Conservation (phyloP, 225 moss, liverwort and hornwort genomes). For the Neckera pumila region DNA sequence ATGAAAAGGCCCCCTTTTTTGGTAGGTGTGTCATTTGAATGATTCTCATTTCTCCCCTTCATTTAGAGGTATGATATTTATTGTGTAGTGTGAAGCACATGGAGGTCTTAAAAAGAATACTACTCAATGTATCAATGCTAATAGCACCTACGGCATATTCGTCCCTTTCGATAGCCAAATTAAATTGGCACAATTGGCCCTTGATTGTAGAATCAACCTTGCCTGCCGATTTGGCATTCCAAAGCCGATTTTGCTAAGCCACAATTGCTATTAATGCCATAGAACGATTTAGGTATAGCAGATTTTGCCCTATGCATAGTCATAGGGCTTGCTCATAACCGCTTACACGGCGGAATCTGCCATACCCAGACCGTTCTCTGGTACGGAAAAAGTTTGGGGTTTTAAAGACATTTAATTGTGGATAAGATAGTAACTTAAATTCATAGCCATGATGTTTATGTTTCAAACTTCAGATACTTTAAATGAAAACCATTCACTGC, state of each 20-base stretch:
- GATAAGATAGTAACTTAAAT: neutral
- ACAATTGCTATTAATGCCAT: too few species aligned
- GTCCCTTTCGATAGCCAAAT: too few species aligned
- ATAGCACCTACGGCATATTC: too few species aligned
- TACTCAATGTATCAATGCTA: neutral
- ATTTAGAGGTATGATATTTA: neutral
- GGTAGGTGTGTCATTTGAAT: accelerated
- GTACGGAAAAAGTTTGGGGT: neutral
- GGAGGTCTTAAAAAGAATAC: neutral
- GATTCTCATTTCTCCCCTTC: neutral
- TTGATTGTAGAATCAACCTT: too few species aligned
- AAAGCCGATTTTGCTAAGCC: too few species aligned
- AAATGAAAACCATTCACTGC: neutral
- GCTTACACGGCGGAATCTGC: too few species aligned
- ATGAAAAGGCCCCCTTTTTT: neutral
- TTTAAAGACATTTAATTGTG: neutral
- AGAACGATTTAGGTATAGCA: too few species aligned
- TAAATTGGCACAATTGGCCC: too few species aligned
- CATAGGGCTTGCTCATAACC: too few species aligned
- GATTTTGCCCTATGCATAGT: too few species aligned
- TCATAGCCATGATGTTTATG: neutral
- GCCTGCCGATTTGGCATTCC: too few species aligned
- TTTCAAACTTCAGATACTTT: neutral
- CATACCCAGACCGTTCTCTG: too few species aligned
- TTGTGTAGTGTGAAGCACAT: neutral